Base-by-base conservation (phyloP, 768 basidiomycete genomes). In the Butyriboletus loyo region DNA sequence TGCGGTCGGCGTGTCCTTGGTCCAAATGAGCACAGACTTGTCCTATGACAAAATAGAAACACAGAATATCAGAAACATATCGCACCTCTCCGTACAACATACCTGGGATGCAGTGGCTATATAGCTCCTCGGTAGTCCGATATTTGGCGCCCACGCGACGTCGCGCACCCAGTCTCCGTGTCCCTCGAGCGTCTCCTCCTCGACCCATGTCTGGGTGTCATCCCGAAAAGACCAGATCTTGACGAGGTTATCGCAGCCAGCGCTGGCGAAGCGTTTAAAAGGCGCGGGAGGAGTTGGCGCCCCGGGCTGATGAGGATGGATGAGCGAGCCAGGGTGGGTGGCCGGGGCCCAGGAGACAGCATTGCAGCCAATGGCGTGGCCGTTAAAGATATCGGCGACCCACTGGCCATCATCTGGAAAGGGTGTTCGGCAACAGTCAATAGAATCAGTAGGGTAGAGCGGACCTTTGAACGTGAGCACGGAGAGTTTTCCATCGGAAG, bases 61-160 rank as follows among this genome's bases (percentile, higher is more conserved):
- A 25, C 8, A 3, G 9, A 4, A 31, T 50, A 9, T 56, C 31
- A 51, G 46, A 15, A 35, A 46, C 1, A 7, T 36, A 24, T n/a
- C 19, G 5, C 3, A 34, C 42, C 14, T 1, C 30, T 24, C 5
- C 25, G 22, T 14, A 34, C 7, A 7, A 63, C 77, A 43, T 46
- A 84, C 84, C 75, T 98, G 95, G 0, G 92, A 94, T 0, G 93
- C 93, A 2, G 94, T 95, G 7, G 97, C 97, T 56, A 99, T 92
- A 72, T 98, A 98, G 65, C 86, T 89, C 56, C 93, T 81, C 0
- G 96, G 92, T 15, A 98, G 78, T 0, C 97, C 97, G 56, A 98
- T 95, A 60, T 92, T 97, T 0, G 97, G 96, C 1, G 95, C 95
- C 94, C 95, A 98, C 0, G 96, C 92, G n/a, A 98, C 95, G 67